Evolutionary conservation across 1,139 yeast species (phyloP).

Genomic region (Candida sanyaensis): DNA sequence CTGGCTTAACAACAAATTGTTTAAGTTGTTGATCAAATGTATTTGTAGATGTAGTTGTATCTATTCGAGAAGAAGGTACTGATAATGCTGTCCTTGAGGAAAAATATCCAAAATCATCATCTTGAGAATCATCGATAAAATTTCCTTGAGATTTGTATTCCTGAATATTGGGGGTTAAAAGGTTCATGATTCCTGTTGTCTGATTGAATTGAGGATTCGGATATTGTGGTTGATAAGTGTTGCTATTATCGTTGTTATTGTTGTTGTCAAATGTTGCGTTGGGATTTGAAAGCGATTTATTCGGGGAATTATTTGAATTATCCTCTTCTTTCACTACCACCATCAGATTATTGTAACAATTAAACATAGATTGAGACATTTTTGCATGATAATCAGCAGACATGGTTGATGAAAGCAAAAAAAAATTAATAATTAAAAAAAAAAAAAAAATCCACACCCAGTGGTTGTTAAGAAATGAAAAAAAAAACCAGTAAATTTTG

Average conservation of each 20-base stretch:
- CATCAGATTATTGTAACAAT: slow-evolving; percentile 9
- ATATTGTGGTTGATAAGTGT: not conserved
- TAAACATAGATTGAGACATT: slow-evolving; percentile 9
- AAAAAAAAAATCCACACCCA: too few species aligned
- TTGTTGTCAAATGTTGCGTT: not conserved
- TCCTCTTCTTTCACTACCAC: not conserved
- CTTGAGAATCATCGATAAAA: not conserved
- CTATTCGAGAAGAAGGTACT: slow-evolving; percentile 17
- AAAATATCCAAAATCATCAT: slow-evolving; percentile 11
- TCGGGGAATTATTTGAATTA: not conserved
- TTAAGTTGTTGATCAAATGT: slow-evolving; percentile 12
- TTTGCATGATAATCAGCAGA: slow-evolving; percentile 14
- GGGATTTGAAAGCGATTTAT: not conserved
- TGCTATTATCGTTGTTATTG: not conserved
- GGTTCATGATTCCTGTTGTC: not conserved
- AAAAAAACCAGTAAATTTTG: too few species aligned
- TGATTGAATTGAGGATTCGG: not conserved
- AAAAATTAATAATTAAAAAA: not conserved
- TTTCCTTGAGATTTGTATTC: slow-evolving; percentile 1
- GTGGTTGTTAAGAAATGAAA: too few species aligned
- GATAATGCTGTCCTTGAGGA: slow-evolving; percentile 13
- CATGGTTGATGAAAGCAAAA: not conserved
- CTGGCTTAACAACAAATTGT: slow-evolving; percentile 6
- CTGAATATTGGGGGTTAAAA: slow-evolving; percentile 6
- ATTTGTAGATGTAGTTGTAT: slow-evolving; percentile 9